Percentiles rank a stretch among this genome's conserved stretches.
Conservation (phyloP, 176 grass and related monocot species). For the Puccinellia tenuiflora region DNA sequence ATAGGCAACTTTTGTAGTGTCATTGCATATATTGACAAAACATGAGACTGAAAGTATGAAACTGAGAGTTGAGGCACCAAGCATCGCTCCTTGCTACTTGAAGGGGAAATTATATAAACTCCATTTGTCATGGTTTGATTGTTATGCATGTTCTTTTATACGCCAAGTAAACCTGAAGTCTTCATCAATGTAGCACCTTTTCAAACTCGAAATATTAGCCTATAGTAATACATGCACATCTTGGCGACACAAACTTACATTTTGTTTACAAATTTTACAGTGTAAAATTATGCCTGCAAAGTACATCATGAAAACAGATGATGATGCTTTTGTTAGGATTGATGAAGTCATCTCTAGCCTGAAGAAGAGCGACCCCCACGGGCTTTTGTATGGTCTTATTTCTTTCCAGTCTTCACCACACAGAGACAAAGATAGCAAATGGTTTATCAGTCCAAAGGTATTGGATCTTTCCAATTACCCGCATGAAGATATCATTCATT, state of each 20-base stretch:
- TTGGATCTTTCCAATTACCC: neutral
- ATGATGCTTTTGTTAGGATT: conserved; percentile 92
- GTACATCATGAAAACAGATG: conserved; percentile 99
- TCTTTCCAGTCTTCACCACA: conserved; percentile 79
- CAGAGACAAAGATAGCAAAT: conserved; percentile 84
- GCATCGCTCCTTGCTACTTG: conserved; percentile 2
- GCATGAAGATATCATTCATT: neutral
- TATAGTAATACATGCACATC: neutral
- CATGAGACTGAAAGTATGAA: neutral
- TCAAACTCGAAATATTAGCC: neutral
- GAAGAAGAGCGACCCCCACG: conserved; percentile 43
- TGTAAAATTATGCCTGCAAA: conserved; percentile 67
- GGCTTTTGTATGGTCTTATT: conserved; percentile 84
- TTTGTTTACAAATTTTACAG: conserved; percentile 47
- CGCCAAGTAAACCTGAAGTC: neutral
- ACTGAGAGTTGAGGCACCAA: neutral
- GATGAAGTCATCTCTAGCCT: conserved; percentile 80
- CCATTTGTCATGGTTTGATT: neutral
- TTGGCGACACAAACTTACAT: conserved; percentile 5
- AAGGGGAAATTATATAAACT: neutral
- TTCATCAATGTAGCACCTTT: neutral
- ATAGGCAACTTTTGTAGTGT: neutral
- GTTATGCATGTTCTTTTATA: neutral
- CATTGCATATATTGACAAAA: neutral
- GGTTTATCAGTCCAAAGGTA: conserved; percentile 91